Conservation (phyloP, 768 basidiomycete species). For the Xerocomellus amylosporus region DNA sequence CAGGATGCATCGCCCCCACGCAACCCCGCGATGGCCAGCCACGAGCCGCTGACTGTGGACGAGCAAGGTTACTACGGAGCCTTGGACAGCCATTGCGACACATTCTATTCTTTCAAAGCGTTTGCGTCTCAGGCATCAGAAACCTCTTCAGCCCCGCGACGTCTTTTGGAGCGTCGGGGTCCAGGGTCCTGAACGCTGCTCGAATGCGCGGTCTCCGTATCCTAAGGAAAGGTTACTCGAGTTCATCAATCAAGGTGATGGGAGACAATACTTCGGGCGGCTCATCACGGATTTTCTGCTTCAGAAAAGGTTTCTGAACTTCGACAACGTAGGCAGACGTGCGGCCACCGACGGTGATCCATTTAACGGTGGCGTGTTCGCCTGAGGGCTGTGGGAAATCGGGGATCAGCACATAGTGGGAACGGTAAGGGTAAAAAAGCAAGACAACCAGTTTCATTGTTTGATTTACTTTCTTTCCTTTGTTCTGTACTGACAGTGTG, state of each 20-base stretch:
- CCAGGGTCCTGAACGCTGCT: neutral
- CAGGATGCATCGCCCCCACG: no score
- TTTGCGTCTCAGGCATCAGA: neutral
- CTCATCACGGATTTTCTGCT: neutral
- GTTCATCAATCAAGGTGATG: neutral
- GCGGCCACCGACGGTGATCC: constrained; percentile 72
- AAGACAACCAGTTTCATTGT: constrained; percentile 46
- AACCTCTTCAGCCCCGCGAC: neutral
- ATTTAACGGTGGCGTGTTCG: constrained; percentile 66
- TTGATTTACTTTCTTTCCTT: constrained; percentile 52
- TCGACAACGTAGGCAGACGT: constrained; percentile 72
- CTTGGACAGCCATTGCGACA: no score
- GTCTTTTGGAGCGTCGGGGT: constrained; percentile 8
- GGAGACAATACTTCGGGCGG: neutral
- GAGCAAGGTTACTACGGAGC: no score
- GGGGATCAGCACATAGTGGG: constrained; percentile 2
- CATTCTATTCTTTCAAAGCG: constrained; percentile 10
- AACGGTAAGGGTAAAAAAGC: neutral
- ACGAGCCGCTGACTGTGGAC: no score
- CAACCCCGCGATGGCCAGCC: no score
- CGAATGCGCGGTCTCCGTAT: neutral
- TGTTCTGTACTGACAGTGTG: constrained; percentile 40
- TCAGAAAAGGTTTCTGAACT: constrained; percentile 45
- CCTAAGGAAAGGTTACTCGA: constrained; percentile 1
- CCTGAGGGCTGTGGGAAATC: constrained; percentile 56